phyloP scores from a whole-genome alignment of 371 early-diverging fungal genomes.

The Rhizomucor miehei region DNA sequence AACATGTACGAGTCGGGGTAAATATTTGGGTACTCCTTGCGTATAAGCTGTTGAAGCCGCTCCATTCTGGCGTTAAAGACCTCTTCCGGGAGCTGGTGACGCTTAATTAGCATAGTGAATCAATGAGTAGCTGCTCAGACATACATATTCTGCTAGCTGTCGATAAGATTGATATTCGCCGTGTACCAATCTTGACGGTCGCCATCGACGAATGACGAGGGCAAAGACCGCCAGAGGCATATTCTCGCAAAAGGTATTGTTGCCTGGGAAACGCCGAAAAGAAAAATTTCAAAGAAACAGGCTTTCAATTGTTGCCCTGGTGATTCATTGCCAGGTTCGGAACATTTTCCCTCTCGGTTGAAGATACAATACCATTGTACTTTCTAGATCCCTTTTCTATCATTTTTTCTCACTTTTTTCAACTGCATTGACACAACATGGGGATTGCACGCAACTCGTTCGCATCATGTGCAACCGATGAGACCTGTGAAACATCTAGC shows the following conservation, averaged over 20 bases:
- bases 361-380: not conserved
- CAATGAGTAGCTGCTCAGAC: conserved; percentile 1
- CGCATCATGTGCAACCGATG: conserved; percentile 35
- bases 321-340: not conserved
- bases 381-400: conserved; percentile 8
- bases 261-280: not conserved
- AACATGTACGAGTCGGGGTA: conserved; percentile 37
- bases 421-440: conserved; percentile 5
- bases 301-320: not conserved
- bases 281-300: conserved; percentile 1
- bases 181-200: conserved; percentile 6
- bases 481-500: conserved; percentile 27
- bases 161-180: conserved; percentile 11
- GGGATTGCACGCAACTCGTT: conserved; percentile 22
- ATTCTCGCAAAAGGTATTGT: not conserved
- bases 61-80: conserved; percentile 21
- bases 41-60: conserved; percentile 21
- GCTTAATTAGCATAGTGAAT: not conserved
- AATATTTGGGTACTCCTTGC: conserved; percentile 27
- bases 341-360: not conserved
- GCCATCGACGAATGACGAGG: conserved; percentile 12
- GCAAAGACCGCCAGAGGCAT: conserved; percentile 23
- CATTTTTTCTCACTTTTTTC: conserved; percentile 7
- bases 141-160: conserved; percentile 19
- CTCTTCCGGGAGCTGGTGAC: conserved; percentile 27